These are phyloP conservation scores for Candida krabiensis DNA, from an alignment of 805 yeast species.

Conservation along the genomic window DNA sequence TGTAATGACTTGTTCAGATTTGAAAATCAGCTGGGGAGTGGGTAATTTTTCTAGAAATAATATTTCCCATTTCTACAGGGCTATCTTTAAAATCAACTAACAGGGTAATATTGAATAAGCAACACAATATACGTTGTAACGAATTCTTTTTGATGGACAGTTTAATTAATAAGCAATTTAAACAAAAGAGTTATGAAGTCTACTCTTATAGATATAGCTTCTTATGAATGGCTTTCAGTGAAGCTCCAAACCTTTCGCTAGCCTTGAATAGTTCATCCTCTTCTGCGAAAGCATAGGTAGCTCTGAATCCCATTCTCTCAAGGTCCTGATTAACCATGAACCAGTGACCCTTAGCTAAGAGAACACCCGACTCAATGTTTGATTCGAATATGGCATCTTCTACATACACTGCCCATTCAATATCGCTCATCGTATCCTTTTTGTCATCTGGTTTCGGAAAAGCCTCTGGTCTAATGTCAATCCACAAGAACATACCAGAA, in stretches of 20 bases:
- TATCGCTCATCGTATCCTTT: slow-evolving; percentile 35
- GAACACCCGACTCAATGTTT: slow-evolving; percentile 24
- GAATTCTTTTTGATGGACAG: slow-evolving; percentile 1
- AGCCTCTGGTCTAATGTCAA: slow-evolving; percentile 40
- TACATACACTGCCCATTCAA: slow-evolving; percentile 31
- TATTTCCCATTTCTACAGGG: neutral
- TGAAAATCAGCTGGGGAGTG: neutral
- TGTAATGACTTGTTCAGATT: neutral
- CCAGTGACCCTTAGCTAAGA: slow-evolving; percentile 36
- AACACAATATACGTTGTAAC: no score
- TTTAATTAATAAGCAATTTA: no score
- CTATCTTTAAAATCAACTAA: neutral
- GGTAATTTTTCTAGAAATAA: slow-evolving; percentile 8
- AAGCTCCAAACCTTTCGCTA: slow-evolving; percentile 27
- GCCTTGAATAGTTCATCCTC: slow-evolving; percentile 25
- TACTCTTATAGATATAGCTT: slow-evolving; percentile 3
- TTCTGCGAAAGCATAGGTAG: slow-evolving; percentile 32
- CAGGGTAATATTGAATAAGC: no score
- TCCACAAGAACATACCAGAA: slow-evolving; percentile 46
- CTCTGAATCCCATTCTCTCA: slow-evolving; percentile 30
- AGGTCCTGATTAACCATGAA: slow-evolving; percentile 27
- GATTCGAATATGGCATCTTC: slow-evolving; percentile 29
- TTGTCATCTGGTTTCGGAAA: slow-evolving; percentile 37
- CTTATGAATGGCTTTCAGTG: slow-evolving; percentile 21
- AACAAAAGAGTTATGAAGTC: no score